A percentile compares a stretch with the other conserved stretches of the same genome.
These are phyloP conservation scores for Beauveria asiatica DNA, from an alignment of 2,329 filamentous ascomycete genomes.

Conservation along the genomic window DNA sequence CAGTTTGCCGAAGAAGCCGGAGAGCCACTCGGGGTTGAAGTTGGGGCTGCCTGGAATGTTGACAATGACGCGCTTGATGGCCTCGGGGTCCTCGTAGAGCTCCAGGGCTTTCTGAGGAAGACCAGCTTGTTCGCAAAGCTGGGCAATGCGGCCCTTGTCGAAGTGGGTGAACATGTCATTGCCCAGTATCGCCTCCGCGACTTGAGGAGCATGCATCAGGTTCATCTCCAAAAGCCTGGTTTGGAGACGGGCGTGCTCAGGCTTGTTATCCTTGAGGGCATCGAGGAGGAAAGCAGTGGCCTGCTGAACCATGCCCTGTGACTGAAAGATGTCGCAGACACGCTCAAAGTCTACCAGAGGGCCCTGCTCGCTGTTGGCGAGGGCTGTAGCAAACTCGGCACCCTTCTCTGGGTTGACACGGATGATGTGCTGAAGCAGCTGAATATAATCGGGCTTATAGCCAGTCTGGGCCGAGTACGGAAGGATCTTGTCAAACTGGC, in stretches of 20 bases:
- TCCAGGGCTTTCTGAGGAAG: conserved; percentile 82
- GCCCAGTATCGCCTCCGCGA: conserved; percentile 92
- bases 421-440: conserved; percentile 85
- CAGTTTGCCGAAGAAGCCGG: conserved; percentile 86
- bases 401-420: conserved; percentile 89
- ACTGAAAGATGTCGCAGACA: conserved; percentile 95
- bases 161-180: conserved; percentile 99
- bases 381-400: conserved; percentile 83
- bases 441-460: conserved; percentile 93
- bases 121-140: conserved; percentile 87
- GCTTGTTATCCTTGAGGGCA: conserved; percentile 87
- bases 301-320: conserved; percentile 95
- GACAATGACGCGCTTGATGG: conserved; percentile 82
- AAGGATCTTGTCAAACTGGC: conserved; percentile 94
- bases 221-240: conserved; percentile 98
- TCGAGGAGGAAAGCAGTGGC: conserved; percentile 97
- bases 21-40: conserved; percentile 81
- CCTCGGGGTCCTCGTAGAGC: conserved; percentile 83
- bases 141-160: conserved; percentile 80
- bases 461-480: conserved; percentile 78
- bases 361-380: conserved; percentile 82
- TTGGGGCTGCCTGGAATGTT: conserved; percentile 76
- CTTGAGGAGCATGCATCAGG: conserved; percentile 88
- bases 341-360: conserved; percentile 87
- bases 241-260: conserved; percentile 87